Percentiles rank a stretch among this genome's conserved stretches.
Conservation (phyloP, 1,284 basidiomycete species). For the Cryptococcus jaspeensis region DNA sequence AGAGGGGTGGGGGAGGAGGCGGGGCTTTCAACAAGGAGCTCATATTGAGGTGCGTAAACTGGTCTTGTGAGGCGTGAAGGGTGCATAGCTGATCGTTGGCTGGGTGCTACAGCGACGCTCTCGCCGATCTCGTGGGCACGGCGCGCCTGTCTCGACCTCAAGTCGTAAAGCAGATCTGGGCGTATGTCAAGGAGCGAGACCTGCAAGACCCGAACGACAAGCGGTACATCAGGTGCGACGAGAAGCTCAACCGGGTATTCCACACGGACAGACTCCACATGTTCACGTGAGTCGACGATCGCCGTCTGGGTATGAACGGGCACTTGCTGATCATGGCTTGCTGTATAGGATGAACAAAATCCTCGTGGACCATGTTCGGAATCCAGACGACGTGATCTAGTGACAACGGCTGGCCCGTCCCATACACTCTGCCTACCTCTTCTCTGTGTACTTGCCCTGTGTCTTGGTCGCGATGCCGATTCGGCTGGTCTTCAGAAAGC, state of each 20-base stretch:
- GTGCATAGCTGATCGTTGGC: too few species aligned
- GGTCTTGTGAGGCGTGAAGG: too few species aligned
- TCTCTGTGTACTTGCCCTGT: too few species aligned
- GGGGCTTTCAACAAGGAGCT: conserved; percentile 51
- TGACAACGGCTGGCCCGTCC: background rate
- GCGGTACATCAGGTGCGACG: conserved; percentile 56
- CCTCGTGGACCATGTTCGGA: conserved; percentile 38
- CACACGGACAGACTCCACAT: conserved; percentile 53
- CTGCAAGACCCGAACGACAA: conserved; percentile 56
- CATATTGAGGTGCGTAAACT: conserved; percentile 42
- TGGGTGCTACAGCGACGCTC: conserved; percentile 30
- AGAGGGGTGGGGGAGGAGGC: conserved; percentile 31
- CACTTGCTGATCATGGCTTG: too few species aligned
- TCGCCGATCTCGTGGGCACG: conserved; percentile 39
- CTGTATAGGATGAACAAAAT: conserved; percentile 49
- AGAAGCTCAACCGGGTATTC: conserved; percentile 52
- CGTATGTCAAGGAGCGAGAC: conserved; percentile 55
- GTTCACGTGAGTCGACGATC: conserved; percentile 49
- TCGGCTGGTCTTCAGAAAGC: too few species aligned
- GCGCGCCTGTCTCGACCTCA: conserved; percentile 52
- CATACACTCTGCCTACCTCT: too few species aligned
- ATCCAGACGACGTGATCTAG: conserved; percentile 40
- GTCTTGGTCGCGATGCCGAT: too few species aligned
- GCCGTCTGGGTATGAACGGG: background rate
- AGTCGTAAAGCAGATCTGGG: conserved; percentile 58